Conservation (phyloP, 75 land plant genomes). For the Ceratopteris richardii region DNA sequence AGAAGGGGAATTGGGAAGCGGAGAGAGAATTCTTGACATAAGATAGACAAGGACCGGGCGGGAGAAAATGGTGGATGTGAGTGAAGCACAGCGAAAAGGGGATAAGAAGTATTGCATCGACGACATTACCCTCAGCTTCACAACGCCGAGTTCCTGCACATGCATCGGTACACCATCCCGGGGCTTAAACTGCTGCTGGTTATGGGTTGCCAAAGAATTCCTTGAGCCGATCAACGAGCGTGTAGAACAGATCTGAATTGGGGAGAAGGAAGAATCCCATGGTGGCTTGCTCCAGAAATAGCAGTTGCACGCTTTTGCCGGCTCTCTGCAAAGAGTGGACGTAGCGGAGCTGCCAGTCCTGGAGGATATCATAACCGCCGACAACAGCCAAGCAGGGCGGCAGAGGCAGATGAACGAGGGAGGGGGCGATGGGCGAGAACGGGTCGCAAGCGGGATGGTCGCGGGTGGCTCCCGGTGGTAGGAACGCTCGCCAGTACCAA, state of each 20-base stretch:
- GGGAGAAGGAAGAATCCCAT: constrained; percentile 78
- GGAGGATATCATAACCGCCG: constrained; percentile 60
- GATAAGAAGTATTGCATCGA: no score
- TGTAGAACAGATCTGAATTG: constrained; percentile 53
- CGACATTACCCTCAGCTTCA: no score
- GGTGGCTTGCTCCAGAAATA: constrained; percentile 51
- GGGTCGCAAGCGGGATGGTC: constrained; percentile 91
- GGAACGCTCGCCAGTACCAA: constrained; percentile 86
- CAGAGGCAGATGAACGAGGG: constrained; percentile 31
- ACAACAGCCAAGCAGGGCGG: constrained; percentile 68
- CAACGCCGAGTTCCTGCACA: no score
- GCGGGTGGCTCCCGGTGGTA: constrained; percentile 60
- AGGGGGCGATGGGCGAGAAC: constrained; percentile 46
- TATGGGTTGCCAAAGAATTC: no score
- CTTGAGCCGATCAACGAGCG: constrained; percentile 38
- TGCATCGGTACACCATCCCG: no score
- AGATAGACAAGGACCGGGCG: no score
- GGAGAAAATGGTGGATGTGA: no score
- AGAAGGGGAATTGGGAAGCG: no score
- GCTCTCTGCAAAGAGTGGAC: constrained; percentile 41
- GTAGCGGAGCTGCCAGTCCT: constrained; percentile 74
- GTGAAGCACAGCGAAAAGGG: no score
- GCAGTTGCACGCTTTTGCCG: constrained; percentile 49
- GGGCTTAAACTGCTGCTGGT: no score
- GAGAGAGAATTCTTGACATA: no score